Base-by-base conservation (phyloP, 1,284 basidiomycete genomes). In the Rhodotorula sp. region DNA sequence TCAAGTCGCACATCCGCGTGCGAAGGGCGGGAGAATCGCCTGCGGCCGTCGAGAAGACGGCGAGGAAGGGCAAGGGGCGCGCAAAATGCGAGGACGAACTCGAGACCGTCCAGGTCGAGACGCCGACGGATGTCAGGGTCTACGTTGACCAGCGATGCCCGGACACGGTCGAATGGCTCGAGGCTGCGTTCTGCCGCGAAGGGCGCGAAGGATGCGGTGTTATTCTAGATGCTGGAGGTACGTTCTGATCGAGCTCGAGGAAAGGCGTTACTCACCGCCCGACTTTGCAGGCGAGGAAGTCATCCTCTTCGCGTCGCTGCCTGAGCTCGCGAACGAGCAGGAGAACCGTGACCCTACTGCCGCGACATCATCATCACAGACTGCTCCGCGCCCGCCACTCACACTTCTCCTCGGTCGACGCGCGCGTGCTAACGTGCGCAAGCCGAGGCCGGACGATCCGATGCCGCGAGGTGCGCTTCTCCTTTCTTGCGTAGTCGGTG, bases 371-470 rank as follows among this genome's bases (percentile, higher is more conserved):
- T 50, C 62, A 16, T 27, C 56, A 41, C 44, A 62, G 8, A 23
- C 25, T 1, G 9, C 52, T 0, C n/a, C 56, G 7, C 61, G 61
- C 7, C 64, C 66, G 2, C 19, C 61, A 0, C 64, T 76, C 14
- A 62, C 58, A 1, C 60, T 76, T 0, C 55, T 72, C 8, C 70
- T 76, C 61, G 74, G 73, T 2, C 66, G 73, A 23, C 68, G 66
- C 3, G 44, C 62, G 9, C 57, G 61, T 10, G 42, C 58, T 0
- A 53, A 46, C 2, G 44, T 50, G 21, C 46, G 70, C 5, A 61
- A 64, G 57, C 74, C 74, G 12, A 70, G 74, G 7, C 74, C 74
- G 3, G 74, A 76, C 41, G 74, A 76, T 44, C 74, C 74, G 0
- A 53, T 71, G 27, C 74, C 73, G 48, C 72, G 74, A 66, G 74